A percentile compares a stretch with the other conserved stretches of the same genome.
These are phyloP conservation scores for Colletotrichum spaethianum DNA, from an alignment of 2,329 filamentous ascomycete genomes.

Conservation along the genomic window DNA sequence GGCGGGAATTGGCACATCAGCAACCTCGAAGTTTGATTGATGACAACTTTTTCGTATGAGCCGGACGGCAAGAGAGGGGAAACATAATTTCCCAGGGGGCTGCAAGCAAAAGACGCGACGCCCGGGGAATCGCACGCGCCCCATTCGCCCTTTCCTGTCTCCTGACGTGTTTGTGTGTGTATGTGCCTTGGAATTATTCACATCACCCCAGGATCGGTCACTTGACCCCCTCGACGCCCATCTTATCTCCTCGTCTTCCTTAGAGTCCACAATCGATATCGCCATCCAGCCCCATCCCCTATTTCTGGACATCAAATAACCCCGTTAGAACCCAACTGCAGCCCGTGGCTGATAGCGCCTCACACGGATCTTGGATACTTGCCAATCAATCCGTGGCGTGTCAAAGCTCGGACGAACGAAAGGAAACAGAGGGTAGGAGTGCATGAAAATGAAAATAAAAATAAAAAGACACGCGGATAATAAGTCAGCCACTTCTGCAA, in stretches of 20 bases:
- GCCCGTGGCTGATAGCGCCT: not conserved
- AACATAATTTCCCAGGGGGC: conserved; percentile 6
- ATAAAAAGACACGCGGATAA: not conserved
- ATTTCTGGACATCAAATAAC: conserved; percentile 1
- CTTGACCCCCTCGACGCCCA: not conserved
- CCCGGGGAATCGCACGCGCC: not conserved
- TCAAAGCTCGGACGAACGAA: conserved; percentile 6
- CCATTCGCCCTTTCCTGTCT: conserved; percentile 9
- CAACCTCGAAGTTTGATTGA: not conserved
- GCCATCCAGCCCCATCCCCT: not conserved
- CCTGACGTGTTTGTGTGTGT: not conserved
- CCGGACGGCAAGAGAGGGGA: conserved; percentile 1
- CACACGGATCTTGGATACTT: not conserved
- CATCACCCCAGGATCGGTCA: not conserved
- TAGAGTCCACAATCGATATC: not conserved
- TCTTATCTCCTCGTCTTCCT: not conserved
- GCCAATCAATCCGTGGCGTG: not conserved
- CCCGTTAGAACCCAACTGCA: not conserved
- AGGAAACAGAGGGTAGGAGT: too few species aligned
- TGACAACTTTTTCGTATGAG: conserved; percentile 2
- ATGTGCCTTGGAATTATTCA: not conserved
- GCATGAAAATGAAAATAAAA: not conserved
- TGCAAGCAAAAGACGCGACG: not conserved
- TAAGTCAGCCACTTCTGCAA: conserved; percentile 23
- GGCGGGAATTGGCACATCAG: not conserved